Base-by-base conservation (phyloP, 768 basidiomycete species). In the Coprinopsis strossmayeri region DNA sequence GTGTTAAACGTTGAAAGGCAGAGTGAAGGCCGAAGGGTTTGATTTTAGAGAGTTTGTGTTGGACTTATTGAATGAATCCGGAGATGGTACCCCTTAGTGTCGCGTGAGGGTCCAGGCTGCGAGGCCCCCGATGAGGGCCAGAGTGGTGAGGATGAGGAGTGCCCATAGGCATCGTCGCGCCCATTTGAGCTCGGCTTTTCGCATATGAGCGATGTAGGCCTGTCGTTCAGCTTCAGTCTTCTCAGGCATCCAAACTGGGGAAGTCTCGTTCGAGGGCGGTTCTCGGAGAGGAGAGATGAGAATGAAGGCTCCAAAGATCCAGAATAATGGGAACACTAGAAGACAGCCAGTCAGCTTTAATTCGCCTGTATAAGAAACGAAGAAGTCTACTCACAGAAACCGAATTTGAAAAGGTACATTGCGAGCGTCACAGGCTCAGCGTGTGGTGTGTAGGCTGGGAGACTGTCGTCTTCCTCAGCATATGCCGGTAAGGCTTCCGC, bases 251-350 rank as follows among this genome's bases (percentile, higher is more conserved):
- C 81, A 82, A 12, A 72, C 67, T 7, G 62, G 61, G 7, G 63
- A 61, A 4, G 57, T 55, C 3, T 59, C 57, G 13, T 61, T 53
- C 12, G 59, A 37, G 2, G 64, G 61, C 11, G 72, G 69, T 30
- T 73, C 68, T 34, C 69, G 75, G 42, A 82, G 61, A 9, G 81
- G 79, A 5, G 71, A 73, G 40, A 75, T 60, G 17, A 82, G 69
- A 55, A 83, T 77, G 57, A 77, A 66, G 23, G 73, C 68, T 18
- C 81, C 80, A 46, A 81, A 65, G 38, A 74, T 67, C 81, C 81
- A 82, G 60, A 83, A 82, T 34, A 75, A 66, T 2, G 77, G 77
- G 59, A 82, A 82, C 44, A 82, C 81, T 83, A 15, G 4, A 43
- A 28, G 20, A 50, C 52, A 17, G 38, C 17, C 49, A 48, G 46